Evolutionary conservation across 2,329 filamentous ascomycete genomes (phyloP), one percentile per base, ranked within the genome.

Genomic region (Talaromyces sp.): DNA sequence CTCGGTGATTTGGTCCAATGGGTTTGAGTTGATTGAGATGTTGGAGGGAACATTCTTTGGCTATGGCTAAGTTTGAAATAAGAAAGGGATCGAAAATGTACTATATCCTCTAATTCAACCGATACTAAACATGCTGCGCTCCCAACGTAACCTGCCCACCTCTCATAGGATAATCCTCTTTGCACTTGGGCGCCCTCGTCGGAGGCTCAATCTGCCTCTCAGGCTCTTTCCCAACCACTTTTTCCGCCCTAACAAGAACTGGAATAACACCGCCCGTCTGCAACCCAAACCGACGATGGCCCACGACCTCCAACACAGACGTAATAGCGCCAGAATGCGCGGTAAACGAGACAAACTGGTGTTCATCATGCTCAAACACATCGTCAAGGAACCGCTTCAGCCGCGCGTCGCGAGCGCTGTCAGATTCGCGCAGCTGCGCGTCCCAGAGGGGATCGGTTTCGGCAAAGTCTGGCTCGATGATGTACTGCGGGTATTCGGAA

Each of bases 261-360:
- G 81, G 80, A 55, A 84, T 80, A 13, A 83, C 77, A 1, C 73
- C 79, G 1, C 82, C 82, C 0, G 82, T 84, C 32, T 69, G 72
- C 62, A 84, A 63, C 9, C 68, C 65, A 68, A 84, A 84, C 31
- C 65, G 56, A 9, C 78, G 71, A 70, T 84, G 81, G 0, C 77
- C 78, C 32, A 76, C 61, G 13, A 77, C 71, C 41, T 73, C 67
- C 62, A 87, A 67, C 26, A 86, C 72, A 65, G 81, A 82, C 4
- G 76, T 79, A 62, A 87, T 86, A 5, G 82, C 81, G 0, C 84
- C 84, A 1, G 82, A 85, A 69, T 88, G 85, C 46, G 79, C 80
- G 1, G 84, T 86, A 46, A 87, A 71, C 3, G 80, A 83, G 11
- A 87, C 69, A 55, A 81, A 81, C 0, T 75, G 77, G 63, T 72